Base-by-base conservation (phyloP, 495 filamentous ascomycete genomes). In the Daldinia decipiens region DNA sequence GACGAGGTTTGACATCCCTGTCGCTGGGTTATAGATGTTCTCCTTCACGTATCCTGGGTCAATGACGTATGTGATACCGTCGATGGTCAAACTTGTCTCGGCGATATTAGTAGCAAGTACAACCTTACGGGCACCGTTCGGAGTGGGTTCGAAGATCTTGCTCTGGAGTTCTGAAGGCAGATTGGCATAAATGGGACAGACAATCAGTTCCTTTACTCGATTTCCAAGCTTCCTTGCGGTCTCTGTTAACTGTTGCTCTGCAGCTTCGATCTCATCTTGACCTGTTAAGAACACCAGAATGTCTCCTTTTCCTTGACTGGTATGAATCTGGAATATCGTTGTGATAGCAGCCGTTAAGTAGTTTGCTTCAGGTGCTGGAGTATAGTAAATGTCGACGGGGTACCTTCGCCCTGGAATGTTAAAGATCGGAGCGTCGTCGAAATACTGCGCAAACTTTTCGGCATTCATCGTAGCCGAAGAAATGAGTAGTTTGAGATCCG, bases 381-480 rank as follows among this genome's bases (percentile, higher is more conserved):
- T 96, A 79, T 97, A 97, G 79, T 96, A 92, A 27, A 97, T 93
- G 61, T 97, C 93, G 13, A 99, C 94, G 4, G 92, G 91, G 78
- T 93, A 97, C 34, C 90, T 87, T 60, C 95, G 90, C 24, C 95
- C 95, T 11, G 96, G 96, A 53, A 99, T 92, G 75, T 97, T 95
- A 82, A 98, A 97, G 65, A 98, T 98, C 9, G 96, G 95, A 3
- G 92, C 92, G 76, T 96, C 91, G 78, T 98, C 93, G 71, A 97
- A 98, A 77, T 97, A 99, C 43, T 89, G 84, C 15, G 92, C 89
- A 74, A 99, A 98, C 75, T 97, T 96, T 76, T 95, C 88, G 4
- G 95, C 94, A 75, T 99, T 93, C 84, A 98, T 92, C 0, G 95
- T 99, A 0, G 96, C 95, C 0, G 93, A 97, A 24, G 93, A 96